These are phyloP conservation scores for Morella rubra DNA, from an alignment of 306 rosid species.

Conservation along the genomic window DNA sequence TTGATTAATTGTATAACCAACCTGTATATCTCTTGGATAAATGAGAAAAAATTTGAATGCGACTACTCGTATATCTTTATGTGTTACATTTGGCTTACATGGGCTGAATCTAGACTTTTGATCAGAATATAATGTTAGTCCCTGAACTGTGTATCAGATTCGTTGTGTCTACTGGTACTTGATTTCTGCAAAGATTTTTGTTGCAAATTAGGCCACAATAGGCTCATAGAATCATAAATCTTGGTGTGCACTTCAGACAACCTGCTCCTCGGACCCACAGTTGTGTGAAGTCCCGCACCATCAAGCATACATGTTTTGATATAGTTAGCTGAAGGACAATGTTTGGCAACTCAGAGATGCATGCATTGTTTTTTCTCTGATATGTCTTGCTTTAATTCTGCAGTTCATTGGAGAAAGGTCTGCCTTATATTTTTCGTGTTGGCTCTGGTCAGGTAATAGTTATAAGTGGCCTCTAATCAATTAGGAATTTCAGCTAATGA, in stretches of 20 bases:
- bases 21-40: slow-evolving; percentile 24
- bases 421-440: slow-evolving; percentile 71
- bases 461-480: slow-evolving; percentile 8
- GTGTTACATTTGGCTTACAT: background rate
- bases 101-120: background rate
- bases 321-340: background rate
- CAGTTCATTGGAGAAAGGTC: slow-evolving; percentile 96
- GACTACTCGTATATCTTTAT: background rate
- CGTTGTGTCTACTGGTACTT: no score
- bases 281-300: background rate
- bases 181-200: no score
- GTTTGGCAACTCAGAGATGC: background rate
- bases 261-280: background rate
- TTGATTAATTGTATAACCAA: background rate
- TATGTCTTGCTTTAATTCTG: slow-evolving; percentile 12
- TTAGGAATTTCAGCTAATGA: background rate
- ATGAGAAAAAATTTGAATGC: slow-evolving; percentile 10
- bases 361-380: background rate
- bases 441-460: slow-evolving; percentile 84
- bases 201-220: background rate
- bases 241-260: background rate
- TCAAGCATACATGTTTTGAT: background rate
- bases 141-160: background rate
- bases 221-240: background rate
- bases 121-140: slow-evolving; percentile 11